A percentile compares a stretch with the other conserved stretches of the same genome.
phyloP scores from a whole-genome alignment of 768 basidiomycete species.

The Strobilomyces echinocephalus region DNA sequence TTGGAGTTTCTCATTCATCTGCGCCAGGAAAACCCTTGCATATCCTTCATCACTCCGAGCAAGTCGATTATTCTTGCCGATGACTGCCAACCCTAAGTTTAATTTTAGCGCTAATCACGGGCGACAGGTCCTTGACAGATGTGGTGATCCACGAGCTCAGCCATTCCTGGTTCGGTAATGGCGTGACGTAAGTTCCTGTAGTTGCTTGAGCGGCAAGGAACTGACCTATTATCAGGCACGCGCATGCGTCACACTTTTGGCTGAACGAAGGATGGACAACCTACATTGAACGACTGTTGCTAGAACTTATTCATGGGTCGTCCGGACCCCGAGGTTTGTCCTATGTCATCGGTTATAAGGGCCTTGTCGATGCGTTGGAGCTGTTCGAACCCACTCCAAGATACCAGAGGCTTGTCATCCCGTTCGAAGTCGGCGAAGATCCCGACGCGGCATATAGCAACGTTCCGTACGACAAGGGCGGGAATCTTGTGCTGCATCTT shows the following conservation, averaged over 20 bases:
- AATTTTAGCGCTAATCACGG: constrained; percentile 66
- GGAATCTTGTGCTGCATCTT: constrained; percentile 81
- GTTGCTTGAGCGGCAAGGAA: too few relatives aligned
- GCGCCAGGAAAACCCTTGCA: constrained; percentile 77
- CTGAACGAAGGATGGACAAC: constrained; percentile 94
- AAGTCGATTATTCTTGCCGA: constrained; percentile 15
- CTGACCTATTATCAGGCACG: constrained; percentile 41
- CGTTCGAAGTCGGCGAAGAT: constrained; percentile 68
- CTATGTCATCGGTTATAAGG: constrained; percentile 71
- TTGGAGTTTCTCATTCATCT: background rate
- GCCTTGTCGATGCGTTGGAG: constrained; percentile 65
- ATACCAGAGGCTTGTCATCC: constrained; percentile 77
- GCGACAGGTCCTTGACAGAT: constrained; percentile 82
- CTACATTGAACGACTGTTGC: constrained; percentile 82
- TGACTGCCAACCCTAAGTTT: background rate
- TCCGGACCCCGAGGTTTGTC: constrained; percentile 76
- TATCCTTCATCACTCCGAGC: constrained; percentile 89
- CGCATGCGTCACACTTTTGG: constrained; percentile 79
- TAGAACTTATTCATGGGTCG: constrained; percentile 55
- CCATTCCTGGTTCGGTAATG: constrained; percentile 93
- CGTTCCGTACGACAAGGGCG: constrained; percentile 87
- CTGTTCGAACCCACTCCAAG: constrained; percentile 53
- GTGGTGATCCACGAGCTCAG: constrained; percentile 85
- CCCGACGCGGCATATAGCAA: constrained; percentile 71
- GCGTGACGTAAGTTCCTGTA: constrained; percentile 57